Base-by-base conservation (phyloP, 257 asterid genomes). In the Fraxinus americana region DNA sequence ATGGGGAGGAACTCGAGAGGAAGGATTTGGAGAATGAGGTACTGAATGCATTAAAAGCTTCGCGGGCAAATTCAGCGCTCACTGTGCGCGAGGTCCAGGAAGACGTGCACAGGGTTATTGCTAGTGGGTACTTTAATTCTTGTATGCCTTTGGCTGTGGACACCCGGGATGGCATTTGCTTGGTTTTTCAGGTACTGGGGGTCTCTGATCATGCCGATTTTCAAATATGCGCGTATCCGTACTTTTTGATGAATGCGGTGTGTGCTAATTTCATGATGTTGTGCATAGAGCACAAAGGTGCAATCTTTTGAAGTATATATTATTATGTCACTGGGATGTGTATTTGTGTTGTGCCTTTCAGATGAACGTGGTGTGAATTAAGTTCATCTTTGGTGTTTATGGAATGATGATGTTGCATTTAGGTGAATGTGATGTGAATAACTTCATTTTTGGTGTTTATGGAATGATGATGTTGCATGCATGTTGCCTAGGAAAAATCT, bases 91-190 rank as follows among this genome's bases (percentile, higher is more conserved):
- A 96, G 80, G 98, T 96, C 79, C 97, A 96, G 83, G 99, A 96
- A 71, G 99, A 96, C 79, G 99, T 93, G 61, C 98, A 90, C 83
- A 84, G 98, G 86, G 91, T 96, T 59, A 87, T 96, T 70, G 92
- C 92, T 77, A 96, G 97, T 80, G 97, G 98, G 0, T 93, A 93
- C 79, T 96, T 96, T 83, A 88, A 85, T 81, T 96, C 99, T 29
- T 96, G 97, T 79, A 88, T 92, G 92, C 99, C 98, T 0, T 97
- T 96, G 1, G 99, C 98, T 0, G 97, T 93, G 17, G 99, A 96
- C 82, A 93, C 99, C 11, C 90, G 97, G 39, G 99, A 96, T 75
- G 99, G 99, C 70, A 93, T 96, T 80, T 90, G 96, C 71, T 85
- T 96, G 89, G 88, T 90, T 76, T 96, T 92, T 84, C 97, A 96